These are phyloP conservation scores for Globisporangium uncinulatum DNA, from an alignment of 352 stramenopile species.

Conservation along the genomic window DNA sequence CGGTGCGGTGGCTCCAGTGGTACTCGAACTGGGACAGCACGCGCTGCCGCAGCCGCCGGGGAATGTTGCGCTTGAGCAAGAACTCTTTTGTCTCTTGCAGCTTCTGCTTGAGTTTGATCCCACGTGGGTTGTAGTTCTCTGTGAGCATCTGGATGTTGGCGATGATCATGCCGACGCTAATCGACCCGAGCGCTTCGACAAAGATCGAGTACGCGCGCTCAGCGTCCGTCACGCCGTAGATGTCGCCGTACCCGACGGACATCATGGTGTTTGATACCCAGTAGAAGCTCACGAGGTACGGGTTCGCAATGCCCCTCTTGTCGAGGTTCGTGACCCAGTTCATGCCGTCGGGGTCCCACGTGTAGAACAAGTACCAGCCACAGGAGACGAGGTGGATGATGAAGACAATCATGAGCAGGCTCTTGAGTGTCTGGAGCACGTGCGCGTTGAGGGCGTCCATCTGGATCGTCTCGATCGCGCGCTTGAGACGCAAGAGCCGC, in stretches of 20 bases:
- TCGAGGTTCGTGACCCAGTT: constrained; percentile 70
- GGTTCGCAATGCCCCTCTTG: constrained; percentile 33
- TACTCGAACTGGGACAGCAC: constrained; percentile 81
- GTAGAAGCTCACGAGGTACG: constrained; percentile 90
- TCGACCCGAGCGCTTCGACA: constrained; percentile 76
- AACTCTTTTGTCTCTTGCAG: constrained; percentile 80
- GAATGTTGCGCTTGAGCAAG: constrained; percentile 61
- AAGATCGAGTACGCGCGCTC: constrained; percentile 85
- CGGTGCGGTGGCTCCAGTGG: constrained; percentile 62
- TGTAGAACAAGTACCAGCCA: constrained; percentile 81
- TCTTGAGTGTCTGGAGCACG: constrained; percentile 68
- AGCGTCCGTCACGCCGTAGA: constrained; percentile 70
- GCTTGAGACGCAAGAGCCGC: constrained; percentile 57
- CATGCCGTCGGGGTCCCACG: constrained; percentile 54
- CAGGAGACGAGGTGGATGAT: constrained; percentile 75
- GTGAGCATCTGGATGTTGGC: constrained; percentile 91
- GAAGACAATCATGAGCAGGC: constrained; percentile 65
- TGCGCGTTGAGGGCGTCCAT: constrained; percentile 75
- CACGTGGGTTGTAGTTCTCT: constrained; percentile 86
- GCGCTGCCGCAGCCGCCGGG: constrained; percentile 49
- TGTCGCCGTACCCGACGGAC: constrained; percentile 90
- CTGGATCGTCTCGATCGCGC: constrained; percentile 54
- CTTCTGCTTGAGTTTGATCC: constrained; percentile 66
- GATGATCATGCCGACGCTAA: constrained; percentile 90
- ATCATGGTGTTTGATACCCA: constrained; percentile 93